phyloP scores from a whole-genome alignment of 2,329 filamentous ascomycete species.

The Lojkania enalia region DNA sequence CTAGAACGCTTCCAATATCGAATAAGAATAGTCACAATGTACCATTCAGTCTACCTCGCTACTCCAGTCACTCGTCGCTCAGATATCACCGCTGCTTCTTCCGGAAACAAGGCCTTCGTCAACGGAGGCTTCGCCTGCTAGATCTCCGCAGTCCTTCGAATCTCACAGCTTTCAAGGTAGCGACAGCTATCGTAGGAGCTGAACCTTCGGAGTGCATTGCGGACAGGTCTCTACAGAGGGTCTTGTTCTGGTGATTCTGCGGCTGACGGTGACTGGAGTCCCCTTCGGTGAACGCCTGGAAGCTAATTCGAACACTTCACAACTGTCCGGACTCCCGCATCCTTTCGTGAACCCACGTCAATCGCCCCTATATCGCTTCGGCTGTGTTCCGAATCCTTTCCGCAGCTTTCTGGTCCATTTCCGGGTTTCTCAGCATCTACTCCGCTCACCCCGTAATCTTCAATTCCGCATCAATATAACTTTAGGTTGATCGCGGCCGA shows the following conservation, averaged over 20 bases:
- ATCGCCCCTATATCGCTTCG: slow-evolving; percentile 23
- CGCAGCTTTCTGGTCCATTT: slow-evolving; percentile 13
- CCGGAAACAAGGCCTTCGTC: slow-evolving; percentile 46
- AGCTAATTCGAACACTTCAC: slow-evolving; percentile 37
- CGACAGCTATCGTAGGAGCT: slow-evolving; percentile 39
- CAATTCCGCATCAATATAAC: slow-evolving; percentile 7
- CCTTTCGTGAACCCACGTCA: slow-evolving; percentile 36
- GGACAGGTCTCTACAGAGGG: slow-evolving; percentile 39
- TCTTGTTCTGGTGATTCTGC: slow-evolving; percentile 49
- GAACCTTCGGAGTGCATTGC: slow-evolving; percentile 43
- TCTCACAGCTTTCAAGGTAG: slow-evolving; percentile 40
- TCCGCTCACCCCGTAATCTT: slow-evolving; percentile 6
- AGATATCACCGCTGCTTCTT: slow-evolving; percentile 40
- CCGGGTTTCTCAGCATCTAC: slow-evolving; percentile 20
- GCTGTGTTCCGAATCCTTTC: slow-evolving; percentile 13
- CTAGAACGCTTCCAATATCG: slow-evolving; percentile 33
- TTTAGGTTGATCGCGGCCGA: slow-evolving; percentile 19
- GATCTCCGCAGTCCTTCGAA: slow-evolving; percentile 41
- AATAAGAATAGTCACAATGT: slow-evolving; percentile 40
- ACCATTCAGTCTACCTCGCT: slow-evolving; percentile 33
- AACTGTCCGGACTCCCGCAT: slow-evolving; percentile 33
- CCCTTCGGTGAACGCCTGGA: slow-evolving; percentile 38
- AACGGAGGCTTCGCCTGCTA: slow-evolving; percentile 44
- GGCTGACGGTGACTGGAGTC: slow-evolving; percentile 50
- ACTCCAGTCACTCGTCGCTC: slow-evolving; percentile 51